Conservation (phyloP, 352 stramenopile species). For the Phytophthora capsici region DNA sequence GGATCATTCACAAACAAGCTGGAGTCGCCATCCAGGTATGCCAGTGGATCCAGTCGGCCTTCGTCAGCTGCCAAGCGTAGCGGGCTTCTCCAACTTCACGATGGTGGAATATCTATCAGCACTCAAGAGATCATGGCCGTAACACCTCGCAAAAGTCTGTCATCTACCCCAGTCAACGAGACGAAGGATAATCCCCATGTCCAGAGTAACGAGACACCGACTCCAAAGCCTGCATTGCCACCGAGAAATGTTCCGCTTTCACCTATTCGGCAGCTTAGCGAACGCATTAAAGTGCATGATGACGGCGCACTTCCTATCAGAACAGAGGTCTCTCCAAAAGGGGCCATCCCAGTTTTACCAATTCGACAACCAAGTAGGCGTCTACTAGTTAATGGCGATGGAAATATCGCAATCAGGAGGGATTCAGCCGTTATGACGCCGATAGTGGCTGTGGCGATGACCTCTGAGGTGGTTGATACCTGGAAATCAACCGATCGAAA, state of each 20-base stretch:
- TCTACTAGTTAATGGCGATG: conserved; percentile 16
- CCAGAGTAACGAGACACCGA: not conserved
- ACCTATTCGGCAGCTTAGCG: conserved; percentile 22
- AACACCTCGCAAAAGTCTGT: conserved; percentile 11
- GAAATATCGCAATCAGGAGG: conserved; percentile 1
- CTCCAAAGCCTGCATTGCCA: conserved; percentile 1
- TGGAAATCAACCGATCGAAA: not conserved
- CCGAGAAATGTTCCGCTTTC: conserved; percentile 11
- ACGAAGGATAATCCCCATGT: not conserved
- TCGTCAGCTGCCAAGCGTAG: conserved; percentile 12
- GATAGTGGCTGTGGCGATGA: conserved; percentile 1
- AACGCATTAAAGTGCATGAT: conserved; percentile 29
- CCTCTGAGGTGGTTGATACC: conserved; percentile 1
- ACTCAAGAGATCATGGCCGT: conserved; percentile 12
- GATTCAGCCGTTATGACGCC: conserved; percentile 1
- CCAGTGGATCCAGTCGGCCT: conserved; percentile 7
- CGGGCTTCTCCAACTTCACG: conserved; percentile 20
- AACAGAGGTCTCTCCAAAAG: conserved; percentile 5
- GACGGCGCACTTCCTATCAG: conserved; percentile 16
- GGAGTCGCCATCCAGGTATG: not conserved
- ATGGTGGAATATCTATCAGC: conserved; percentile 15
- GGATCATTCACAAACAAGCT: conserved; percentile 3
- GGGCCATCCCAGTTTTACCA: not conserved
- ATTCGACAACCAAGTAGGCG: conserved; percentile 21
- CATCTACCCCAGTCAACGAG: conserved; percentile 17